phyloP scores from a whole-genome alignment of 129 eudicot genomes.

The Logfia minima region DNA sequence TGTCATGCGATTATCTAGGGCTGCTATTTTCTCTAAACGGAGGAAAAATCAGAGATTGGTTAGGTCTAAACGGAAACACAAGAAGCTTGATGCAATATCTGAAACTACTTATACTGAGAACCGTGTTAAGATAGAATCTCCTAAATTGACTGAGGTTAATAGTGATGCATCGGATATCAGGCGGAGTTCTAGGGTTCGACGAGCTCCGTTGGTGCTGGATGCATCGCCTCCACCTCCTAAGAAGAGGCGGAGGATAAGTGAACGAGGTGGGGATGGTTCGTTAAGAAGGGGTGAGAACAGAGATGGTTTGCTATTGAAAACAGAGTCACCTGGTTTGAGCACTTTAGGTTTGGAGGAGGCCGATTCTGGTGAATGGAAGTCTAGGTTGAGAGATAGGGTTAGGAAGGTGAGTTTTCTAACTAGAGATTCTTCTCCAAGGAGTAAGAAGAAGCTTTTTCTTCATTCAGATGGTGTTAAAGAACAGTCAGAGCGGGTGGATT shows the following conservation, averaged over 20 bases:
- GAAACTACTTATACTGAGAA: slow-evolving; percentile 59
- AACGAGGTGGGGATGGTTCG: slow-evolving; percentile 28
- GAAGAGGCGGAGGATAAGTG: slow-evolving; percentile 59
- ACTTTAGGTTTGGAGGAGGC: slow-evolving; percentile 49
- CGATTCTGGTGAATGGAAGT: slow-evolving; percentile 56
- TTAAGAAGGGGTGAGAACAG: slow-evolving; percentile 23
- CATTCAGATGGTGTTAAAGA: slow-evolving; percentile 42
- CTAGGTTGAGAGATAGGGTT: slow-evolving; percentile 70
- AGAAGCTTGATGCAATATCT: slow-evolving; percentile 79
- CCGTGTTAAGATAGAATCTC: slow-evolving; percentile 43
- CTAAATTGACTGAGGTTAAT: slow-evolving; percentile 40
- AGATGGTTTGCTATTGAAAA: slow-evolving; percentile 33
- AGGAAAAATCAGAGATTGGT: slow-evolving; percentile 54
- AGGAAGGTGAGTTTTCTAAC: slow-evolving; percentile 32
- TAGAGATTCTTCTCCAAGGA: slow-evolving; percentile 43
- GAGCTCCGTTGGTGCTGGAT: slow-evolving; percentile 77
- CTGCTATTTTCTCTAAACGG: slow-evolving; percentile 37
- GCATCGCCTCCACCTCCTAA: slow-evolving; percentile 69
- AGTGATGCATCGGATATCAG: slow-evolving; percentile 61
- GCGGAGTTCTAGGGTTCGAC: slow-evolving; percentile 71
- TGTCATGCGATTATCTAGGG: slow-evolving; percentile 66
- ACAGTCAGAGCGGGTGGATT: slow-evolving; percentile 32
- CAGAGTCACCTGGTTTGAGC: slow-evolving; percentile 35
- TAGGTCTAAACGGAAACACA: slow-evolving; percentile 72
- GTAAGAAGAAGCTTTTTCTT: slow-evolving; percentile 69